Percentiles rank a stretch among this genome's conserved stretches.
Evolutionary conservation across 1,284 basidiomycete species (phyloP).

Genomic region (Clitocybe nebularis): DNA sequence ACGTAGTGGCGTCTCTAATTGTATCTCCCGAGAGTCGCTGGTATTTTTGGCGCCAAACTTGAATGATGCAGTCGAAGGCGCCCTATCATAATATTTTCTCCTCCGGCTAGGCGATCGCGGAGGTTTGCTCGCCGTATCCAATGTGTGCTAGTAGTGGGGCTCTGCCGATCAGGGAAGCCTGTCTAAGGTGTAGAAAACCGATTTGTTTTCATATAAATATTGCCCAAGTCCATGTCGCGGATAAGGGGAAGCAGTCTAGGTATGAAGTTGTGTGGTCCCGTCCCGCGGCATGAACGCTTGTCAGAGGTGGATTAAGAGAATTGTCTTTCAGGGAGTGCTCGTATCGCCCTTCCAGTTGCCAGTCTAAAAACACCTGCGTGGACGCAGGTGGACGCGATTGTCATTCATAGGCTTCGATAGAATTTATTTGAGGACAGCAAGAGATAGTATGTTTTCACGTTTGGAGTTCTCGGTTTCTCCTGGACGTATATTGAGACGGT

Average conservation of each 20-base stretch:
- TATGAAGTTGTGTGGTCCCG: conserved; percentile 68
- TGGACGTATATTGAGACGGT: too few species aligned
- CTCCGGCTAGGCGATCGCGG: conserved; percentile 38
- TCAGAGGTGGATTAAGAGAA: too few species aligned
- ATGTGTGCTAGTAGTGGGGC: conserved; percentile 76
- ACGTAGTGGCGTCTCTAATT: conserved; percentile 46
- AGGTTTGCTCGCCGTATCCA: conserved; percentile 58
- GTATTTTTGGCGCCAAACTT: conserved; percentile 57
- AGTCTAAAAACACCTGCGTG: too few species aligned
- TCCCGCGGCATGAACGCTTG: too few species aligned
- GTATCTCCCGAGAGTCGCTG: conserved; percentile 57
- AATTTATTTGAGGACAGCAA: too few species aligned
- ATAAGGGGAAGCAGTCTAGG: conserved; percentile 55
- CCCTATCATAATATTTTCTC: conserved; percentile 29
- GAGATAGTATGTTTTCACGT: too few species aligned
- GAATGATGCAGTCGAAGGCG: conserved; percentile 48
- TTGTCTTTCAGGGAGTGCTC: too few species aligned
- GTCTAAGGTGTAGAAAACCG: conserved; percentile 71
- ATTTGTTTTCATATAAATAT: conserved; percentile 79
- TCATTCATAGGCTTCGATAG: too few species aligned
- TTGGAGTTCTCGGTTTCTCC: too few species aligned
- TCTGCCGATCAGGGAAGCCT: conserved; percentile 47
- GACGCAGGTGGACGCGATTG: too few species aligned
- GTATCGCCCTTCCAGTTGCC: too few species aligned
- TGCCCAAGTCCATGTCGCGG: conserved; percentile 73